Evolutionary conservation across 2,329 filamentous ascomycete species (phyloP).

Genomic region (Diaporthe nobilis): DNA sequence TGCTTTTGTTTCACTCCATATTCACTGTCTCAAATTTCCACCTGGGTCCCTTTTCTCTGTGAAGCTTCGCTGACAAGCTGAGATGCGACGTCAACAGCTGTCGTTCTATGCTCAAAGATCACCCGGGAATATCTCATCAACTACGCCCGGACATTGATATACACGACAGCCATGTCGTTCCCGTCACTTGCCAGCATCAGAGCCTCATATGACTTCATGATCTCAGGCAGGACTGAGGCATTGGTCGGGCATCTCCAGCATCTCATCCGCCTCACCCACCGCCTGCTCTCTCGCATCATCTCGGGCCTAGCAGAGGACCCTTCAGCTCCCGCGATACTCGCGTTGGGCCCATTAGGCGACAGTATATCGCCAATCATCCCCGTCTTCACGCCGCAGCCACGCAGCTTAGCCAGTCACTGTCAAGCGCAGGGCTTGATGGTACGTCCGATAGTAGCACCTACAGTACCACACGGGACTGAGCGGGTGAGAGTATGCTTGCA

Average conservation of each 20-base stretch:
- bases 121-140: slow-evolving; percentile 79
- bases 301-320: slow-evolving; percentile 50
- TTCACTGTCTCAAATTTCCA: too few relatives aligned
- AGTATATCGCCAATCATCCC: slow-evolving; percentile 73
- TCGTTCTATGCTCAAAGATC: slow-evolving; percentile 72
- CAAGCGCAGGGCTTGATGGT: slow-evolving; percentile 72
- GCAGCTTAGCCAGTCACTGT: slow-evolving; percentile 71
- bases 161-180: slow-evolving; percentile 78
- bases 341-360: not conserved
- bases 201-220: slow-evolving; percentile 70
- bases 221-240: slow-evolving; percentile 59
- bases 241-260: slow-evolving; percentile 57
- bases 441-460: slow-evolving; percentile 77
- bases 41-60: too few relatives aligned
- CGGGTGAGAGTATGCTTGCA: slow-evolving; percentile 78
- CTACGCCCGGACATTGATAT: slow-evolving; percentile 82
- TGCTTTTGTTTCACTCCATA: too few relatives aligned
- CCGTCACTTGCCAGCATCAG: slow-evolving; percentile 72
- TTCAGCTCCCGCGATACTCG: not conserved
- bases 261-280: slow-evolving; percentile 61
- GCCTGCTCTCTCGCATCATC: slow-evolving; percentile 56
- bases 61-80: too few relatives aligned
- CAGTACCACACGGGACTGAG: slow-evolving; percentile 74
- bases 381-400: slow-evolving; percentile 69
- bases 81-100: slow-evolving; percentile 47